Evolutionary conservation across 371 early-diverging fungal species (phyloP).

Genomic region (Blastocladiella emersonii): DNA sequence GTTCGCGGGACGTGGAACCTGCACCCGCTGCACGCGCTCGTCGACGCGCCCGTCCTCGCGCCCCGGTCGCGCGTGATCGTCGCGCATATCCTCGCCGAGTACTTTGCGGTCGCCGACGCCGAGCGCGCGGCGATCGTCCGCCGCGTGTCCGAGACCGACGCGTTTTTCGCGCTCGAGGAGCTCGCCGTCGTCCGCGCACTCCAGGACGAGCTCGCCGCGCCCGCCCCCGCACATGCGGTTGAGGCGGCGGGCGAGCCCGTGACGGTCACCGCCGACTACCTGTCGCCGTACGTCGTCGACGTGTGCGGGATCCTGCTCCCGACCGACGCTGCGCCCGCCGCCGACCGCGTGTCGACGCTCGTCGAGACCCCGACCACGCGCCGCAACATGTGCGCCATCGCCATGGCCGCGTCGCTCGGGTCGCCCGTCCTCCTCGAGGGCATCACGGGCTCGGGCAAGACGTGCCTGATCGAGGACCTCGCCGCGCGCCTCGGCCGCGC

Average conservation of each 20-base stretch:
- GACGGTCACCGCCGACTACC: neutral
- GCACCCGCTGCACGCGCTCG: no score
- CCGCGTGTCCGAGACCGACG: neutral
- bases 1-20: no score
- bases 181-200: neutral
- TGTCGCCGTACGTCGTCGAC: conserved; percentile 3
- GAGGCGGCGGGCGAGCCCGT: neutral
- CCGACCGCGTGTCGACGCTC: conserved; percentile 13
- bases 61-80: neutral
- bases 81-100: neutral
- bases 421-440: conserved; percentile 84
- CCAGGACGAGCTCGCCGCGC: neutral
- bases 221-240: neutral
- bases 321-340: neutral
- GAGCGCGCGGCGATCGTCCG: neutral
- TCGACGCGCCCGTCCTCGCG: no score
- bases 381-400: conserved; percentile 55
- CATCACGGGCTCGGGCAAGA: conserved; percentile 90
- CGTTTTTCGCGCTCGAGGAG: neutral
- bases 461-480: conserved; percentile 80
- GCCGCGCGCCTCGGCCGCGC: conserved; percentile 26
- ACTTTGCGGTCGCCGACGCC: neutral
- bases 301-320: conserved; percentile 9
- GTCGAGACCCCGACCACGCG: conserved; percentile 59
- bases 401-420: conserved; percentile 71